Evolutionary conservation across 164 flowering plant genomes (phyloP), one percentile per base, ranked within the genome.

Genomic region (Aristolochia contorta): DNA sequence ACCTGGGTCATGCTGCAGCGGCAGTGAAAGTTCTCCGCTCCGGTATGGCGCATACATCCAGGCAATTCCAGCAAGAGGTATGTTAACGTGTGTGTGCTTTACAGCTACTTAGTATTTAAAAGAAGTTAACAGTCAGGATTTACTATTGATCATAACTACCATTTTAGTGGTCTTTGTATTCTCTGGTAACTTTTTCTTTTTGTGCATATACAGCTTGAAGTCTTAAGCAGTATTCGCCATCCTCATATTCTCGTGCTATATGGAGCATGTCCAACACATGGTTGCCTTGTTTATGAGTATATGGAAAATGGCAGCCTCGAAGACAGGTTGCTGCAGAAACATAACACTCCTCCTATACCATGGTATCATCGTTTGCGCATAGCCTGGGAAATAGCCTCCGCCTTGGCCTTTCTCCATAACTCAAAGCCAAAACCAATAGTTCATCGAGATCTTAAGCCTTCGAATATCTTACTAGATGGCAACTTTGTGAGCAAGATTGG

Each of bases 271-370:
- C 81, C 80, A 22, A 94, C 84, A 54, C 82, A 60, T 12, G 82
- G 91, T 59, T 87, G 94, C 81, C 73, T 93, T 14, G 86, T 90
- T n/a, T 93, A 90, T 33, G 99, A 93, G 74, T 87, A 72, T 80
- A 86, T 93, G 97, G 91, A 84, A 59, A 84, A 87, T 68, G 98
- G 98, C 16, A 87, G 84, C 78, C 67, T 92, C 70, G 95, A 84
- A 19, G 96, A 87, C 25, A 68, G 82, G 57, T 62, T 93, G 25
- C 52, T 78, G 25, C 69, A 71, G 23, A 76, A 65, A 65, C 64
- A 75, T 47, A 61, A 69, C 12, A 80, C 83, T 1, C 80, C 84
- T 12, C 79, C 92, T 16, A 74, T 93, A 46, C 91, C 89, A 33
- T 93, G 99, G 96, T 83, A 69, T 61, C 83, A 72, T 12, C 75